A percentile compares a stretch with the other conserved stretches of the same genome.
These are phyloP conservation scores for Polytrichum commune DNA, from an alignment of 225 moss, liverwort and hornwort genomes.

Conservation along the genomic window DNA sequence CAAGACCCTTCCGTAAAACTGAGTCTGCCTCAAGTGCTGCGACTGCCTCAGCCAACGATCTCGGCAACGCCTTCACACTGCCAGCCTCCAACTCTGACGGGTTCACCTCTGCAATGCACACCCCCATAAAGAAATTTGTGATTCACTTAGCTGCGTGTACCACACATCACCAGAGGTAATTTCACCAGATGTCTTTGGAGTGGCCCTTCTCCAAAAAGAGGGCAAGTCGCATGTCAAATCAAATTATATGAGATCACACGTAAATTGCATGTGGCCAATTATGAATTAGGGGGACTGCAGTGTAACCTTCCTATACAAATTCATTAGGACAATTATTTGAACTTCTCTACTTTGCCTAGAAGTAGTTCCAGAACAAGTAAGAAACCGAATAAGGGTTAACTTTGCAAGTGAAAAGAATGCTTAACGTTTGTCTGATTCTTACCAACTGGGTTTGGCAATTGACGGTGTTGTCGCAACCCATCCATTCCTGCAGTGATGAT, in stretches of 20 bases:
- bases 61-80: conserved; percentile 48
- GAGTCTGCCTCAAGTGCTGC: conserved; percentile 56
- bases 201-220: too few species aligned
- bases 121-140: background rate
- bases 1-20: conserved; percentile 52
- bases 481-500: conserved; percentile 86
- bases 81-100: conserved; percentile 54
- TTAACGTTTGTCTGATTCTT: conserved; percentile 4
- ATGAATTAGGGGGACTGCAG: too few species aligned
- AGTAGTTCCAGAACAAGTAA: too few species aligned
- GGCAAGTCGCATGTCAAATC: too few species aligned
- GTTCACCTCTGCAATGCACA: conserved; percentile 56
- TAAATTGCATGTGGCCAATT: too few species aligned
- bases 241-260: too few species aligned
- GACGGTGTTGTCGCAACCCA: conserved; percentile 69
- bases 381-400: background rate
- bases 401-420: background rate
- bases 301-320: too few species aligned
- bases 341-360: too few species aligned
- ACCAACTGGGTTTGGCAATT: conserved; percentile 70
- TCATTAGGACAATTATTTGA: too few species aligned
- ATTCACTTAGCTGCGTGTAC: background rate
- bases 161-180: too few species aligned
- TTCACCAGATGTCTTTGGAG: too few species aligned
- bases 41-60: conserved; percentile 51